Conservation (phyloP, 163 green algal genomes). For the Scenedesmus sp. region DNA sequence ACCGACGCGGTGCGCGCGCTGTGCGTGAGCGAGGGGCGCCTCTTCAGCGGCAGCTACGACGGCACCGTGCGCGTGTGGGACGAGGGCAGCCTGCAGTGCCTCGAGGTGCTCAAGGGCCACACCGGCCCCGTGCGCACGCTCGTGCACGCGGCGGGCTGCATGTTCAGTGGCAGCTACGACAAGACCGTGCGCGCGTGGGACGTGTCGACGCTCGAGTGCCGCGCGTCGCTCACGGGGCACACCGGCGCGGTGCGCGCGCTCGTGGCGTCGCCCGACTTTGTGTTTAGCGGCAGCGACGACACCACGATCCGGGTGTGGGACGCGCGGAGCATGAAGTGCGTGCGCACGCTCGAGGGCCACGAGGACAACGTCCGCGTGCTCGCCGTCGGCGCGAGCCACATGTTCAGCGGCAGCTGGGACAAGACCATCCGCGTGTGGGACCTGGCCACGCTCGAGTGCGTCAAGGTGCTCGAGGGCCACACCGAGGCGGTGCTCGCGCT, state of each 20-base stretch:
- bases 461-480: conserved; percentile 91
- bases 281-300: conserved; percentile 94
- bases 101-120: conserved; percentile 85
- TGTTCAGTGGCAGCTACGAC: conserved; percentile 91
- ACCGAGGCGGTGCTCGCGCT: conserved; percentile 93
- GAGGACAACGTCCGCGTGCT: conserved; percentile 96
- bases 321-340: conserved; percentile 74
- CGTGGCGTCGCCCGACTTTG: conserved; percentile 65
- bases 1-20: conserved; percentile 86
- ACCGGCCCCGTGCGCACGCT: conserved; percentile 89
- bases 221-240: conserved; percentile 83
- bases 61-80: conserved; percentile 88
- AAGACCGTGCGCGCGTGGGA: conserved; percentile 87
- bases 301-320: conserved; percentile 94
- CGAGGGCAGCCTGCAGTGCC: conserved; percentile 71
- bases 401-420: conserved; percentile 96
- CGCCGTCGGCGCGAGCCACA: conserved; percentile 67
- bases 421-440: conserved; percentile 92
- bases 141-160: conserved; percentile 67
- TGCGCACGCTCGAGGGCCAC: conserved; percentile 90
- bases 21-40: conserved; percentile 63
- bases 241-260: conserved; percentile 89
- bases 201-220: conserved; percentile 75
- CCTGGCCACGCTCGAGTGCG: conserved; percentile 75
- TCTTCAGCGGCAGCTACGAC: conserved; percentile 93